Base-by-base conservation (phyloP, 1,284 basidiomycete genomes). In the Cryptococcus sp. region DNA sequence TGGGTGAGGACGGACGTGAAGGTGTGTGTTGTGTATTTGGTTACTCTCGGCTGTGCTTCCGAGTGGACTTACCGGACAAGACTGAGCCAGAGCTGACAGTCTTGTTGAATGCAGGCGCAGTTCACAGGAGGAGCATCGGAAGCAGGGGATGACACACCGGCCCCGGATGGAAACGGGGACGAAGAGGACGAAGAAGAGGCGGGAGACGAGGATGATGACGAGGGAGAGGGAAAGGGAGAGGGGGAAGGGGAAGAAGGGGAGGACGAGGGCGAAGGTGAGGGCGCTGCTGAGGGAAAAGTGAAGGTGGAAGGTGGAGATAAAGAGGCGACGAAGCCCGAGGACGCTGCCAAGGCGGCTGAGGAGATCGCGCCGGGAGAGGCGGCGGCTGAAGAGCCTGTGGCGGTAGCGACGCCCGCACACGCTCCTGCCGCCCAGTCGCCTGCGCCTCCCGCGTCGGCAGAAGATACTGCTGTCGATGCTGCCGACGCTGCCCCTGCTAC, bases 211-310 rank as follows among this genome's bases (percentile, higher is more conserved):
- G 53, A 28, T 15, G 42, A 60, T 3, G 53, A 43, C 15, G 53
- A 46, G n/a, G 58, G 55, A 4, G 62, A 59, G 3, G 61, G 63
- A 4, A 58, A 62, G n/a, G 60, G 50, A 9, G 63, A 63, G 11
- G 62, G 57, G 4, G 61, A 62, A 4, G 63, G 54, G 6, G 57
- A 50, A n/a, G 61, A 63, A 11, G 61, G 67, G n/a, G 67, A 60
- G 11, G 53, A 64, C 11, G 64, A 62, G 12, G 52, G 47, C 9
- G 64, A 64, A 8, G 61, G 49, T 16, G 59, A 51, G 12, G 56
- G 20, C 11, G 18, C 15, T 12, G 46, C 38, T 3, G 61, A 61
- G 11, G 65, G 53, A 7, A 58, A 50, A 13, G 61, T 37, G 11
- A 55, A 59, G 15, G 61, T 50, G 5, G 60, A 47, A 24, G 57